Conservation (phyloP, 805 yeast species). For the Starmerella vitae region DNA sequence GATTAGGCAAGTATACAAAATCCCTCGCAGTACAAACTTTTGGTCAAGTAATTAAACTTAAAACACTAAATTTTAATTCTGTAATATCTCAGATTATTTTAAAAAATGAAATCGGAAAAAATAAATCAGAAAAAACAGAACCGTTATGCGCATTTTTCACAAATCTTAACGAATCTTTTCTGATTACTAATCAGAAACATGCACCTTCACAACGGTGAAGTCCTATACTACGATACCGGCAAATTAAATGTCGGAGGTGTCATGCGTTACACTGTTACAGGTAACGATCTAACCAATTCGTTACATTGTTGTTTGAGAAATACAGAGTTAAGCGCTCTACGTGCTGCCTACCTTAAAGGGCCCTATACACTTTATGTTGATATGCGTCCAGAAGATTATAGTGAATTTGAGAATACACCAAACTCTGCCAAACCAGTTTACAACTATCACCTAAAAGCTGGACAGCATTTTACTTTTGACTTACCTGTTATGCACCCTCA, state of each 20-base stretch:
- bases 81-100: too few relatives aligned
- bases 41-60: too few relatives aligned
- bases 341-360: slow-evolving; percentile 80
- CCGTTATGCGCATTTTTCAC: too few relatives aligned
- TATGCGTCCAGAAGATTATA: slow-evolving; percentile 53
- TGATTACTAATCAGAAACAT: too few relatives aligned
- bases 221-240: slow-evolving; percentile 16
- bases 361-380: slow-evolving; percentile 81
- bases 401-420: slow-evolving; percentile 25
- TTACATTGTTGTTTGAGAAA: slow-evolving; percentile 44
- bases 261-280: slow-evolving; percentile 39
- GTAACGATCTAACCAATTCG: slow-evolving; percentile 6
- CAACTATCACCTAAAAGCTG: slow-evolving; percentile 52
- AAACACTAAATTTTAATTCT: too few relatives aligned
- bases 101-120: too few relatives aligned
- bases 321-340: slow-evolving; percentile 51
- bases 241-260: slow-evolving; percentile 38
- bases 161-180: too few relatives aligned
- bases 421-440: slow-evolving; percentile 28
- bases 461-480: slow-evolving; percentile 48
- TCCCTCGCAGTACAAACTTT: too few relatives aligned
- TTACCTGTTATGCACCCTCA: slow-evolving; percentile 35
- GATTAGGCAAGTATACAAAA: too few relatives aligned
- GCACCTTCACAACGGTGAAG: slow-evolving; percentile 4
- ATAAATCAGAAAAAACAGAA: too few relatives aligned